Conservation (phyloP, 768 basidiomycete species). For the Rhizopogon vinicolor region DNA sequence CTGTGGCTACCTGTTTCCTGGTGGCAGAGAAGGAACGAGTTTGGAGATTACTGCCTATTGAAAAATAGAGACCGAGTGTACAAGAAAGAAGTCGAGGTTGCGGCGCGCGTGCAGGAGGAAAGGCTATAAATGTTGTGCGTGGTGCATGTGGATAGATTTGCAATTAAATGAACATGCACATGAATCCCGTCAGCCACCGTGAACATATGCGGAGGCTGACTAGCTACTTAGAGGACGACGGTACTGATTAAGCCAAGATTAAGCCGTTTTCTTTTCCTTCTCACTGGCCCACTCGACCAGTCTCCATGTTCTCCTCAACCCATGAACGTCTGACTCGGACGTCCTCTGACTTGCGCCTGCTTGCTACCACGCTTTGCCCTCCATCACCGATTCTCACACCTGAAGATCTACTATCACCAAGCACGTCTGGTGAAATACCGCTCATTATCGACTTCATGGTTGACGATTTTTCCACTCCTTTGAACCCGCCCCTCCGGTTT, state of each 20-base stretch:
- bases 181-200: neutral
- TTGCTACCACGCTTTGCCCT: constrained; percentile 31
- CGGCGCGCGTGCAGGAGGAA: constrained; percentile 3
- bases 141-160: neutral
- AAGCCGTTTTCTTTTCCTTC: neutral
- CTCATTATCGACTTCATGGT: constrained; percentile 34
- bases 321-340: constrained; percentile 31
- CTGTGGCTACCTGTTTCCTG: constrained; percentile 73
- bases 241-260: constrained; percentile 10
- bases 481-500: neutral
- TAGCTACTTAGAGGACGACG: neutral
- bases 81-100: constrained; percentile 20
- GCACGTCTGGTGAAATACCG: constrained; percentile 49
- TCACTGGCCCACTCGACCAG: neutral
- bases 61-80: constrained; percentile 44
- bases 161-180: neutral
- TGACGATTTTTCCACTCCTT: constrained; percentile 4
- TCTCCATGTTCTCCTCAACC: constrained; percentile 10
- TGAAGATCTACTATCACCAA: constrained; percentile 29
- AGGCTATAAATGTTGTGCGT: constrained; percentile 4
- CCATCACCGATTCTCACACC: constrained; percentile 44
- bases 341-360: constrained; percentile 35
- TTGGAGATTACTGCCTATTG: constrained; percentile 89
- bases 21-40: constrained; percentile 70
- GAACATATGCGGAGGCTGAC: constrained; percentile 2